Conservation (phyloP, 2,329 filamentous ascomycete genomes). For the Botrytis sinoallii region DNA sequence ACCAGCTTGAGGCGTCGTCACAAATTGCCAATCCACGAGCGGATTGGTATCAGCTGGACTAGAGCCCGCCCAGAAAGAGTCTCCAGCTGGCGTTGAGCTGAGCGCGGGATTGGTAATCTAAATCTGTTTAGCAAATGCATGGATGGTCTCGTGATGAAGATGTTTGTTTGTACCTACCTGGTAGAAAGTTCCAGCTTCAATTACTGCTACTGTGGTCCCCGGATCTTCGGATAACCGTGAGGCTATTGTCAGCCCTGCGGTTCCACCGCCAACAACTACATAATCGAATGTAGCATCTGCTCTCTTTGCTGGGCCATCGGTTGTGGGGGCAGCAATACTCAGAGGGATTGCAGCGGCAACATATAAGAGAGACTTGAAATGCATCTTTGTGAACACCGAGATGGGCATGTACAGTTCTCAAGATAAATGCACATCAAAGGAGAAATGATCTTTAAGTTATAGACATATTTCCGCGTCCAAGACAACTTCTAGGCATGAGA, state of each 20-base stretch:
- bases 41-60: not conserved
- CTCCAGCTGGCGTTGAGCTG: conserved; percentile 6
- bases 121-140: not conserved
- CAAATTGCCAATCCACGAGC: conserved; percentile 3
- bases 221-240: conserved; percentile 59
- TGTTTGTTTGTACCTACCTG: not conserved
- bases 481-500: not conserved
- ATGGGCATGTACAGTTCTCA: not conserved
- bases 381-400: not conserved
- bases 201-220: conserved; percentile 21
- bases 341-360: not conserved
- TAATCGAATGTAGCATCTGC: conserved; percentile 38
- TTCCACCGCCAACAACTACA: conserved; percentile 46
- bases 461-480: not conserved
- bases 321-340: not conserved
- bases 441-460: not conserved
- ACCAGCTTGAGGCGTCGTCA: not conserved
- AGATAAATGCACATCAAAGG: not conserved
- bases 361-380: not conserved
- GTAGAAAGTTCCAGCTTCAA: conserved; percentile 23
- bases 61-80: conserved; percentile 8
- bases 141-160: not conserved
- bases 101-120: not conserved
- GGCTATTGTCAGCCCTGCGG: conserved; percentile 44
- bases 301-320: not conserved